These are phyloP conservation scores for Apiospora arundinis DNA, from an alignment of 2,329 filamentous ascomycete genomes.

Conservation along the genomic window DNA sequence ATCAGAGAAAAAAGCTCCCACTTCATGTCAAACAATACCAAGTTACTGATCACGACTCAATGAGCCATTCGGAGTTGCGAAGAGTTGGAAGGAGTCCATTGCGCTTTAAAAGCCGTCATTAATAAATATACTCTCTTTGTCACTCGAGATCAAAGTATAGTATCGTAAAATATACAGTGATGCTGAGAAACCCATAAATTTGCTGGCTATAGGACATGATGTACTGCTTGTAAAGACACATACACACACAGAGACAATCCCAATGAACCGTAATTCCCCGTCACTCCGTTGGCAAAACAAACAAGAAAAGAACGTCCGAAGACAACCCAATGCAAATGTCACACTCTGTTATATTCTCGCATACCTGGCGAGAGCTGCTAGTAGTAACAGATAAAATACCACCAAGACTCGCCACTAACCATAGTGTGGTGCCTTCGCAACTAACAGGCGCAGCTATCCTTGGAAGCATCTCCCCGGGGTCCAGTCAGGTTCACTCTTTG, in stretches of 20 bases:
- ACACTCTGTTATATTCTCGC: slow-evolving; percentile 3
- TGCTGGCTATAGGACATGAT: slow-evolving; percentile 16
- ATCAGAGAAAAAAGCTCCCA: not conserved
- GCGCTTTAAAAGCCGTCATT: not conserved
- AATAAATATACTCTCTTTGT: not conserved
- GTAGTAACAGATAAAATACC: not conserved
- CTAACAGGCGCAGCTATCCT: slow-evolving; percentile 92
- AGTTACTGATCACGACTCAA: not conserved
- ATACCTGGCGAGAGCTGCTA: not conserved
- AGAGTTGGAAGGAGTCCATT: not conserved
- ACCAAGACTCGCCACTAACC: not conserved
- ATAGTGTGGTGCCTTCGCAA: not conserved
- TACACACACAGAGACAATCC: slow-evolving; percentile 14
- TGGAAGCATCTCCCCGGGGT: slow-evolving; percentile 71
- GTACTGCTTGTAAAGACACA: slow-evolving; percentile 10
- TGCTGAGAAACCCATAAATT: slow-evolving; percentile 14
- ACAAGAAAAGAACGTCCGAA: slow-evolving; percentile 7
- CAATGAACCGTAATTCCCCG: slow-evolving; percentile 14
- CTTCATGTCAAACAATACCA: not conserved
- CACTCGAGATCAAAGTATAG: not conserved
- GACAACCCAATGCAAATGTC: slow-evolving; percentile 13
- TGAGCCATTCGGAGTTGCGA: not conserved
- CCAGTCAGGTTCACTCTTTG: slow-evolving; percentile 84
- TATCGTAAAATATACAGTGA: not conserved
- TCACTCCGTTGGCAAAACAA: slow-evolving; percentile 10